Conservation (phyloP, 345 rosid genomes). For the Gossypium rotundifolium region DNA sequence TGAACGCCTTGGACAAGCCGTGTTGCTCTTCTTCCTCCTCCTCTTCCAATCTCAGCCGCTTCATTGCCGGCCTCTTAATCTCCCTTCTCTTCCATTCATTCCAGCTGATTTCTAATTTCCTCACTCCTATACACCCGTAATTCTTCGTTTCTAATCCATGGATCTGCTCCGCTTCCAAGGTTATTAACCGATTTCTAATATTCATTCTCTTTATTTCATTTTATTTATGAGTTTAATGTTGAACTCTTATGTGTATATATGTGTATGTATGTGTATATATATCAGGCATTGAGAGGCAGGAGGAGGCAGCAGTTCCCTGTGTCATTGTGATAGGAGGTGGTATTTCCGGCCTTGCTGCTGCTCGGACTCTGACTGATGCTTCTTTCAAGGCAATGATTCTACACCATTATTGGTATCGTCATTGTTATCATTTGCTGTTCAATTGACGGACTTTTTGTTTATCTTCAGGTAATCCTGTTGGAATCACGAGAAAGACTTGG, state of each 20-base stretch:
- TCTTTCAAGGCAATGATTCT: slow-evolving; percentile 43
- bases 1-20: slow-evolving; percentile 45
- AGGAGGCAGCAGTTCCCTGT: slow-evolving; percentile 37
- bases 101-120: slow-evolving; percentile 53
- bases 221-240: background rate
- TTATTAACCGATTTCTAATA: background rate
- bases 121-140: slow-evolving; percentile 50
- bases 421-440: background rate
- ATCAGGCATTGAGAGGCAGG: slow-evolving; percentile 29
- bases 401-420: background rate
- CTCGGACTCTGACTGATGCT: slow-evolving; percentile 59
- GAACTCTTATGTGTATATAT: background rate
- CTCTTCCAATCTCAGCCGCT: slow-evolving; percentile 52
- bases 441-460: background rate
- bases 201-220: background rate
- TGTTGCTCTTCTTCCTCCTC: slow-evolving; percentile 18
- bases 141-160: background rate
- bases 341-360: slow-evolving; percentile 87
- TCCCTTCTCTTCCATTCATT: slow-evolving; percentile 43
- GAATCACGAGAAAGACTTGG: slow-evolving; percentile 90
- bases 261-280: background rate
- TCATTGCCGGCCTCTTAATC: slow-evolving; percentile 48
- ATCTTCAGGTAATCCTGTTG: slow-evolving; percentile 52
- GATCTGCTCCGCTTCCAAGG: slow-evolving; percentile 9
- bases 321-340: slow-evolving; percentile 88